phyloP scores from a whole-genome alignment of 345 rosid species.

The Salix exigua region DNA sequence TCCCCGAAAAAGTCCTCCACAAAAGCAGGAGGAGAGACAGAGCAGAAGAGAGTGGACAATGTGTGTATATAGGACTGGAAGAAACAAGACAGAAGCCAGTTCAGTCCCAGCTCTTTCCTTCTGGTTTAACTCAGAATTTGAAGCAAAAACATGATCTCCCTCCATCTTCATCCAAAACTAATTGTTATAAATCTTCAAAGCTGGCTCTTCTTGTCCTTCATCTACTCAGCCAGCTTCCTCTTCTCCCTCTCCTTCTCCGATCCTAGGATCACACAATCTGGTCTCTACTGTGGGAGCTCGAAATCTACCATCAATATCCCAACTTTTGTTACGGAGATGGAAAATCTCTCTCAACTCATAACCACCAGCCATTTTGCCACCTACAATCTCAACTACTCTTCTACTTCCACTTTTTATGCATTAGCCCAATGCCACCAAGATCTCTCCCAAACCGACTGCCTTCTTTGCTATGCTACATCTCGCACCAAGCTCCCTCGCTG shows the following conservation, averaged over 20 bases:
- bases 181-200: background rate
- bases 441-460: slow-evolving; percentile 60
- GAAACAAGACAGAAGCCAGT: too few relatives aligned
- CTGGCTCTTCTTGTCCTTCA: background rate
- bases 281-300: slow-evolving; percentile 38
- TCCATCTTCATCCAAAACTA: background rate
- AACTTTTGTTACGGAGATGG: slow-evolving; percentile 46
- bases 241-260: slow-evolving; percentile 21
- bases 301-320: slow-evolving; percentile 26
- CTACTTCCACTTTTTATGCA: slow-evolving; percentile 27
- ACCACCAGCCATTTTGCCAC: slow-evolving; percentile 35
- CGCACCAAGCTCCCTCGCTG: slow-evolving; percentile 58
- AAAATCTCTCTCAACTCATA: slow-evolving; percentile 24
- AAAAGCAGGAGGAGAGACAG: too few relatives aligned
- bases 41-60: too few relatives aligned
- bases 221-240: background rate
- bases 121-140: too few relatives aligned
- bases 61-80: too few relatives aligned
- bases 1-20: too few relatives aligned
- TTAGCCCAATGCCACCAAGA: slow-evolving; percentile 58
- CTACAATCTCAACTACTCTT: slow-evolving; percentile 8
- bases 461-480: slow-evolving; percentile 51
- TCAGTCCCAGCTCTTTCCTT: too few relatives aligned
- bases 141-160: background rate
- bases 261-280: slow-evolving; percentile 40